Percentiles rank a stretch among this genome's conserved stretches.
These are phyloP conservation scores for Luffa acutangula DNA, from an alignment of 306 rosid species.

Conservation along the genomic window DNA sequence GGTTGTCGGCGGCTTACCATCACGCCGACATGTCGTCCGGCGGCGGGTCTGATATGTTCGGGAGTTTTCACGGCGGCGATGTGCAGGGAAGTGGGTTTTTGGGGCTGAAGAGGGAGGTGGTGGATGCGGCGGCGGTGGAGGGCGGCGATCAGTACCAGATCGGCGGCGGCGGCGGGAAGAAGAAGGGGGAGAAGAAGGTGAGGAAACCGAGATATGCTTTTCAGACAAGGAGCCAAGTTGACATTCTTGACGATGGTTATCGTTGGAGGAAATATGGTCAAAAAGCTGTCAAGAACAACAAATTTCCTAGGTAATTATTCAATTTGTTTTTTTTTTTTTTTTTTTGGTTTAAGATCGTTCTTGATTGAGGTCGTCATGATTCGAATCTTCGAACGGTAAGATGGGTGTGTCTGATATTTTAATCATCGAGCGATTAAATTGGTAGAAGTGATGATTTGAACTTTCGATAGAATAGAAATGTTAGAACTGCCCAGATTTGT, in stretches of 20 bases:
- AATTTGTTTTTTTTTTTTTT: not conserved
- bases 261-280: conserved; percentile 19
- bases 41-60: not conserved
- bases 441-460: too few relatives aligned
- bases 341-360: not conserved
- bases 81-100: conserved; percentile 17
- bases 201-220: conserved; percentile 10
- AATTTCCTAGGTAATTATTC: conserved; percentile 10
- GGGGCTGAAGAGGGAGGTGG: not conserved
- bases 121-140: not conserved
- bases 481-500: too few relatives aligned
- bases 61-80: not conserved
- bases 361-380: too few relatives aligned
- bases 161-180: not conserved
- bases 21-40: not conserved
- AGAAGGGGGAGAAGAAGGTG: conserved; percentile 14
- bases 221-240: conserved; percentile 12
- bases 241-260: conserved; percentile 16
- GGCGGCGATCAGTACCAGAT: not conserved
- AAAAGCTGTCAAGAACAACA: conserved; percentile 15
- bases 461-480: too few relatives aligned
- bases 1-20: not conserved
- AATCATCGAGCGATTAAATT: too few relatives aligned
- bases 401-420: too few relatives aligned
- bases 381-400: not conserved